Base-by-base conservation (phyloP, 805 yeast genomes). In the Metschnikowia proteae region DNA sequence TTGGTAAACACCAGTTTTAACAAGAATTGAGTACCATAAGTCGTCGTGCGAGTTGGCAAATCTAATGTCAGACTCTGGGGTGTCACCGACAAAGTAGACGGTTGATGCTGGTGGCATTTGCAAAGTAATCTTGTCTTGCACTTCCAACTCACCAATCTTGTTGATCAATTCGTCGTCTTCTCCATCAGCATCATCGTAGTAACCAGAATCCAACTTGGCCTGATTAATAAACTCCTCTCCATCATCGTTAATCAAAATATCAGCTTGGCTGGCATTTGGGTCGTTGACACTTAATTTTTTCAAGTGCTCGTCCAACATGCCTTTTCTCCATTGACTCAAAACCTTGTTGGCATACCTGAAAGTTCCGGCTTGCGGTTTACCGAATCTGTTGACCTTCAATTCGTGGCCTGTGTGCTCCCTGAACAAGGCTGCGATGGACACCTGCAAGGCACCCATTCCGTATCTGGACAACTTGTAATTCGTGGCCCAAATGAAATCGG, bases 361-460 rank as follows among this genome's bases (percentile, higher is more conserved):
- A 17, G 96, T 89, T 44, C 91, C 91, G 57, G 83, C 76, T 64
- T 89, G 94, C 1, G 96, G 96, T 67, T 89, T 89, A 61, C 96
- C 96, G 60, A 87, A 89, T 62, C 95, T 74, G 45, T 86, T 86
- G 40, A 86, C 91, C 60, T 82, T 81, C 58, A 89, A 74, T 57
- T 86, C 91, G 55, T 76, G 78, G 50, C 96, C 96, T 2, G 96
- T 88, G 60, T 85, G 89, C 60, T 88, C 95, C 63, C 83, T 79
- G 68, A 82, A 89, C 50, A 89, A 73, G 0, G 96, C 94, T 48
- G 91, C 90, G 60, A 88, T 82, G 22, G 95, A 85, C 35, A 87
- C 90, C 66, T 88, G 96, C 55, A 89, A 74, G 3, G 97, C 96
- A 51, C 97, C 97, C 95, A 89, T 90, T 52, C 96, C 96, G 63